Percentiles rank a stretch among this genome's conserved stretches.
These are phyloP conservation scores for Phytophthora fragariae DNA, from an alignment of 352 stramenopile genomes.

Conservation along the genomic window DNA sequence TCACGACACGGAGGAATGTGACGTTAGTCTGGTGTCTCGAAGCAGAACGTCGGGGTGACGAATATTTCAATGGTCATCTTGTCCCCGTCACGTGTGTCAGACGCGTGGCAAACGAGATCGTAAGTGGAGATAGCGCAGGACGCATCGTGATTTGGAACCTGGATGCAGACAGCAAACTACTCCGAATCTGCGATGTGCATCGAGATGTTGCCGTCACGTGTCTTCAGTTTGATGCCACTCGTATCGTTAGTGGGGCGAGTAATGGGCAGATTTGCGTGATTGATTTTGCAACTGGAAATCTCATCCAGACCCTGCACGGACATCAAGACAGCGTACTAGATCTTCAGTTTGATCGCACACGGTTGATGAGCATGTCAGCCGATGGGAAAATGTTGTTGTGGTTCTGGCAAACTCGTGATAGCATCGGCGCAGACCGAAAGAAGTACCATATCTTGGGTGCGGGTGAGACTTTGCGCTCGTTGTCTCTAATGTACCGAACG, in stretches of 20 bases:
- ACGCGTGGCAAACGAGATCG: constrained; percentile 73
- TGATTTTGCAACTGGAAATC: constrained; percentile 74
- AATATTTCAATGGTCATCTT: constrained; percentile 64
- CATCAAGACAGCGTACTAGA: constrained; percentile 62
- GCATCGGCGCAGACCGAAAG: constrained; percentile 49
- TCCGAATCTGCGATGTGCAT: constrained; percentile 71
- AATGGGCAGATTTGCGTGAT: constrained; percentile 72
- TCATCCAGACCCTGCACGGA: constrained; percentile 71
- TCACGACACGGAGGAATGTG: constrained; percentile 43
- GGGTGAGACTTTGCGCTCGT: constrained; percentile 70
- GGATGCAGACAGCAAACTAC: constrained; percentile 65
- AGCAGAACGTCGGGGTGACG: constrained; percentile 43
- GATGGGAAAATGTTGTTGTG: constrained; percentile 68
- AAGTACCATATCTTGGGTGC: constrained; percentile 82
- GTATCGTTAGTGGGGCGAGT: constrained; percentile 66
- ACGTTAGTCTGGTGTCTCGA: constrained; percentile 52
- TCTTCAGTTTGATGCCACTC: constrained; percentile 80
- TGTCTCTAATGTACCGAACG: constrained; percentile 83
- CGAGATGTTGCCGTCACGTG: constrained; percentile 57
- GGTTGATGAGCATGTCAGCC: constrained; percentile 69
- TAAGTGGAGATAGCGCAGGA: constrained; percentile 71
- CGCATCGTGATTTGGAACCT: constrained; percentile 77
- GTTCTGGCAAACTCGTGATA: constrained; percentile 71
- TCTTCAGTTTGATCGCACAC: constrained; percentile 76
- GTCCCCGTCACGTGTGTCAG: constrained; percentile 63